Conservation (phyloP, 306 rosid genomes). For the Psophocarpus tetragonolobus region DNA sequence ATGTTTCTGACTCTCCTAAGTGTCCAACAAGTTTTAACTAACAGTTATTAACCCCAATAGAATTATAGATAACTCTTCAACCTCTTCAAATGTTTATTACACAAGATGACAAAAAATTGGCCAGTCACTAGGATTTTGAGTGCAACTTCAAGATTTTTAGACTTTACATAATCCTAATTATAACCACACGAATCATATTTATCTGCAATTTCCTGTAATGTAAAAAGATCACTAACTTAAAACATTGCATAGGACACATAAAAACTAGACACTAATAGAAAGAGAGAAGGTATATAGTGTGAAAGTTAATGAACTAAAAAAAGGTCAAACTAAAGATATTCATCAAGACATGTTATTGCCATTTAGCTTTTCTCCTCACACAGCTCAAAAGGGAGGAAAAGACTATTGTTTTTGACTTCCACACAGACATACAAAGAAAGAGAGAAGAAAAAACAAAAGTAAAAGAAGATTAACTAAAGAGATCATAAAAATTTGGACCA, state of each 20-base stretch:
- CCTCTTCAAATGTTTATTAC: neutral
- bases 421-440: slow-evolving; percentile 32
- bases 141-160: too few species aligned
- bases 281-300: neutral
- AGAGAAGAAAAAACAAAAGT: neutral
- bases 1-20: neutral
- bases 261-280: neutral
- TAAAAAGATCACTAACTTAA: neutral
- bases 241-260: neutral
- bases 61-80: neutral
- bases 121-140: neutral
- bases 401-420: slow-evolving; percentile 24
- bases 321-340: slow-evolving; percentile 35
- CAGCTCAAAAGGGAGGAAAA: slow-evolving; percentile 36
- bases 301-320: slow-evolving; percentile 19
- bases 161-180: neutral
- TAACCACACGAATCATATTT: neutral
- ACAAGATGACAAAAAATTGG: neutral
- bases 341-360: slow-evolving; percentile 45
- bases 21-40: slow-evolving; percentile 24
- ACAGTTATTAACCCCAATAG: neutral
- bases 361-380: slow-evolving; percentile 47
- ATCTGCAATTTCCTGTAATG: neutral
- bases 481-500: slow-evolving; percentile 5
- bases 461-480: neutral